Evolutionary conservation across 163 green algal species (phyloP).

Genomic region (Trebouxiophyceae sp.): DNA sequence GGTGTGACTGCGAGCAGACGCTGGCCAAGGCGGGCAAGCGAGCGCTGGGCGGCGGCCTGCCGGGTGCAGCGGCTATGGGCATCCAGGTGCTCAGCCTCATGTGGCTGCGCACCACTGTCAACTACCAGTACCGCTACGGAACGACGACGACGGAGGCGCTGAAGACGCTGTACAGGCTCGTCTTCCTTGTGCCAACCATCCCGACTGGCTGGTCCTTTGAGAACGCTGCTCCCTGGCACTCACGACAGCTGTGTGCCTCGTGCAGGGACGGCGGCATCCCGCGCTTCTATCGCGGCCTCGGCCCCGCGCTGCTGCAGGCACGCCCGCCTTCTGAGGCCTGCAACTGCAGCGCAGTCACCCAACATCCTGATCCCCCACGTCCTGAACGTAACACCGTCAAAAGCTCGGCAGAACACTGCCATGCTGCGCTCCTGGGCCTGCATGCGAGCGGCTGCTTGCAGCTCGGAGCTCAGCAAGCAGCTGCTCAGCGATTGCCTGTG

Average conservation of each 20-base stretch:
- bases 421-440: too few relatives aligned
- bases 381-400: too few relatives aligned
- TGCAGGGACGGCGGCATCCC: conserved; percentile 65
- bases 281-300: conserved; percentile 86
- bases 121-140: conserved; percentile 77
- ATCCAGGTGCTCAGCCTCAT: conserved; percentile 69
- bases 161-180: conserved; percentile 60
- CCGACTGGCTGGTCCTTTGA: not conserved
- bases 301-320: conserved; percentile 68
- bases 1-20: not conserved
- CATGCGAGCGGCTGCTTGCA: too few relatives aligned
- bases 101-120: conserved; percentile 87
- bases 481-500: conserved; percentile 10
- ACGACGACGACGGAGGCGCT: conserved; percentile 63
- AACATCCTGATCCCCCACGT: too few relatives aligned
- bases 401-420: too few relatives aligned
- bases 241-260: too few relatives aligned
- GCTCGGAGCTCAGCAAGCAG: too few relatives aligned
- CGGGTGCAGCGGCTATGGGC: conserved; percentile 49
- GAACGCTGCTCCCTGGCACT: too few relatives aligned
- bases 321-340: too few relatives aligned
- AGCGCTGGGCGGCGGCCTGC: conserved; percentile 50
- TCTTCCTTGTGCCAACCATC: not conserved
- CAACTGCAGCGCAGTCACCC: too few relatives aligned
- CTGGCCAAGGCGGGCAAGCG: conserved; percentile 10